Percentiles rank a stretch among this genome's conserved stretches.
Conservation (phyloP, 2,329 filamentous ascomycete species). For the Trichoderma atroviride region DNA sequence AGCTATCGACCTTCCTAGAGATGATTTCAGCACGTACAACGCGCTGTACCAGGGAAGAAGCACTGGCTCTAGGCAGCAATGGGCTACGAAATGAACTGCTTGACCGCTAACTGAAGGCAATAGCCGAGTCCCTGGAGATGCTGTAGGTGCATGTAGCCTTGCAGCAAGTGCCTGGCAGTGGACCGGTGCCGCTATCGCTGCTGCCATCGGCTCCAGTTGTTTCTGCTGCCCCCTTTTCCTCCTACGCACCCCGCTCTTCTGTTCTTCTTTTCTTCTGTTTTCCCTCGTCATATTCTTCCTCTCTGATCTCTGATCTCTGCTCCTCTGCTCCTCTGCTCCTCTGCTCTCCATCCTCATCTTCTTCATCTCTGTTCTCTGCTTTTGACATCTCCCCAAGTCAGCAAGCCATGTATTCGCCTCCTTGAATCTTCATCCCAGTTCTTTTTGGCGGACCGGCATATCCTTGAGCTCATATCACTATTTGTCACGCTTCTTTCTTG, state of each 20-base stretch:
- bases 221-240: not conserved
- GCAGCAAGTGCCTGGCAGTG: not conserved
- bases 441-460: not conserved
- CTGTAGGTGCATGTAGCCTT: not conserved
- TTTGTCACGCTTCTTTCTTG: no score
- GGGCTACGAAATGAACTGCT: not conserved
- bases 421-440: not conserved
- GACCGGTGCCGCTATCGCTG: not conserved
- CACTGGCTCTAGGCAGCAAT: not conserved
- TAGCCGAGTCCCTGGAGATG: not conserved
- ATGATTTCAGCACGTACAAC: no score
- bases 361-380: not conserved
- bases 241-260: no score
- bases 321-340: no score
- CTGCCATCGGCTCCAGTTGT: not conserved
- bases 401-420: not conserved
- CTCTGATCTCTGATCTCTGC: not conserved
- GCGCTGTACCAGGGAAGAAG: not conserved
- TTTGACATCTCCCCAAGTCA: not conserved
- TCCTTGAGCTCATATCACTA: not conserved
- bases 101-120: not conserved
- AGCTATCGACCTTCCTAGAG: no score
- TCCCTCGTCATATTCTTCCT: no score
- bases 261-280: no score
- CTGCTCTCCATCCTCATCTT: no score